These are phyloP conservation scores for Entomophthora muscae DNA, from an alignment of 371 early-diverging fungal genomes.

Conservation along the genomic window DNA sequence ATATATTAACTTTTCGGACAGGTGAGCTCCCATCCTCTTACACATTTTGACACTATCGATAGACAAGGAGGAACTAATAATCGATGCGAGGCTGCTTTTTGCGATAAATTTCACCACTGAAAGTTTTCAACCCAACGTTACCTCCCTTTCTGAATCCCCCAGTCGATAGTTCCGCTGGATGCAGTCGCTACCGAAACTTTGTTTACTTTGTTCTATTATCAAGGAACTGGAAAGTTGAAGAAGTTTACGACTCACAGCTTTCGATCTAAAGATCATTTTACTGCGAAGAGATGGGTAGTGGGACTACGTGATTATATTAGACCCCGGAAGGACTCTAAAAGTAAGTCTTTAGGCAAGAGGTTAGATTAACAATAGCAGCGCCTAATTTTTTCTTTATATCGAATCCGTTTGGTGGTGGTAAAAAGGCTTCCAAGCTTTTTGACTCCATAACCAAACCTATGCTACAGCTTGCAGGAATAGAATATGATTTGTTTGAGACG, in stretches of 20 bases:
- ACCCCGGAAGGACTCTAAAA: neutral
- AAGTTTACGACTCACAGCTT: neutral
- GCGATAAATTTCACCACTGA: neutral
- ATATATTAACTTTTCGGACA: neutral
- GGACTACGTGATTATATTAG: neutral
- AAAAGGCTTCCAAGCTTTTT: neutral
- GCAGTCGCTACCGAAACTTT: neutral
- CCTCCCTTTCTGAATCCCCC: neutral
- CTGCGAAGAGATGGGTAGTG: neutral
- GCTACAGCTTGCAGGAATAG: neutral
- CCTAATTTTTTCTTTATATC: neutral
- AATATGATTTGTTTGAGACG: neutral
- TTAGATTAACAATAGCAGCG: neutral
- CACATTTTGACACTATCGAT: neutral
- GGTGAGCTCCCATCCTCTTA: neutral
- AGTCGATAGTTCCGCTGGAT: neutral
- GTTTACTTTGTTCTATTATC: neutral
- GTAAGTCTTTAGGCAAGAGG: neutral
- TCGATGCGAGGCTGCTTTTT: neutral
- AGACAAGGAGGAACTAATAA: neutral
- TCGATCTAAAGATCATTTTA: neutral
- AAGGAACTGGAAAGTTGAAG: neutral
- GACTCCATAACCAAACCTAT: neutral
- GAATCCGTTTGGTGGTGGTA: slow-evolving; percentile 4
- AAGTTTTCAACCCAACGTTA: neutral